Conservation (phyloP, 1,284 basidiomycete species). For the Melampsora americana region DNA sequence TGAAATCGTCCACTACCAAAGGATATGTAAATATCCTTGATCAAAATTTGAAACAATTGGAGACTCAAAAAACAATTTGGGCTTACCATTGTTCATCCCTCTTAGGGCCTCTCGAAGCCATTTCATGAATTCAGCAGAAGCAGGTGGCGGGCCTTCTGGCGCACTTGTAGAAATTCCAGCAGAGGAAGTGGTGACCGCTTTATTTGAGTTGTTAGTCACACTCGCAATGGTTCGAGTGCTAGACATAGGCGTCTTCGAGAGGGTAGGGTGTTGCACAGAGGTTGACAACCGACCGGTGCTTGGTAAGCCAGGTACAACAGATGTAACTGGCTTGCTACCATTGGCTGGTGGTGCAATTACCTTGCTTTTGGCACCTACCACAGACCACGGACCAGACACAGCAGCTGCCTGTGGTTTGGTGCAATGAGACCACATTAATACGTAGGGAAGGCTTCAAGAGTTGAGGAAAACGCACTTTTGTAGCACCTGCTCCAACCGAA, state of each 20-base stretch:
- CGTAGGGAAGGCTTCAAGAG: background rate
- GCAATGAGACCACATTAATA: background rate
- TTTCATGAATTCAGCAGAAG: slow-evolving; percentile 77
- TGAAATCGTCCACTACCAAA: slow-evolving; percentile 52
- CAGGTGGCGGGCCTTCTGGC: slow-evolving; percentile 30
- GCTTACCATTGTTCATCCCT: slow-evolving; percentile 74
- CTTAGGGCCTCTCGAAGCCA: slow-evolving; percentile 86
- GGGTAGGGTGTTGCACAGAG: background rate
- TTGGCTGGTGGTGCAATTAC: slow-evolving; percentile 29
- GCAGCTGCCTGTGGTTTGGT: background rate
- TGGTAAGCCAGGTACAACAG: slow-evolving; percentile 4
- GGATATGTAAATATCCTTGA: background rate
- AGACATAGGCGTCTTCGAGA: background rate
- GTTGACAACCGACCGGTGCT: background rate
- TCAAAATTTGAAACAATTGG: slow-evolving; percentile 29
- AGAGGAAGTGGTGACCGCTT: background rate
- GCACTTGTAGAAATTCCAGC: background rate
- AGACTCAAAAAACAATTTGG: slow-evolving; percentile 59
- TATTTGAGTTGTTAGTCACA: background rate
- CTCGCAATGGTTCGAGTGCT: background rate
- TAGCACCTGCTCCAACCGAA: background rate
- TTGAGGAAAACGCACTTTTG: background rate
- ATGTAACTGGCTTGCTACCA: background rate
- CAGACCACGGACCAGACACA: slow-evolving; percentile 34
- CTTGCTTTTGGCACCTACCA: slow-evolving; percentile 38